These are phyloP conservation scores for Emergomyces pasteurianus DNA, from an alignment of 2,329 filamentous ascomycete genomes.

Conservation along the genomic window DNA sequence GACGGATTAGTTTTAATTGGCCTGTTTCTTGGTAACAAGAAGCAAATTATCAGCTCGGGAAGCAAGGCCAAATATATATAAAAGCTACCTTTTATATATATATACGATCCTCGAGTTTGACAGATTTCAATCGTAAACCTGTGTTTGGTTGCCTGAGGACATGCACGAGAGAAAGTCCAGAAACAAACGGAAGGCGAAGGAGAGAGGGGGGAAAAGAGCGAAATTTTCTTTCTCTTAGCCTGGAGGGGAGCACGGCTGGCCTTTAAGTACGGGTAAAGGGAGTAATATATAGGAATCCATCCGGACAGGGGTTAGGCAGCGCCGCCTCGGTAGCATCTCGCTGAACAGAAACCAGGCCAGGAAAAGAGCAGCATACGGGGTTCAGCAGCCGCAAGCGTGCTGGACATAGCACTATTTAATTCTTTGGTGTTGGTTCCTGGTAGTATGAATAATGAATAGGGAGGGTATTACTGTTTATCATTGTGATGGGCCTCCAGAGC, in stretches of 20 bases:
- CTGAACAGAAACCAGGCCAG: background rate
- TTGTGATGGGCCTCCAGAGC: background rate
- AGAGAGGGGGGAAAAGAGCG: background rate
- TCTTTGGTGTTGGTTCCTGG: background rate
- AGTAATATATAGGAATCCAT: background rate
- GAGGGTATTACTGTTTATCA: background rate
- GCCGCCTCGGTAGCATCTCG: background rate
- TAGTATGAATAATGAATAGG: too few relatives aligned
- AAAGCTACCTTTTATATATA: background rate
- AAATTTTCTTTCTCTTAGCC: background rate
- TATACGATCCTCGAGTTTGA: background rate
- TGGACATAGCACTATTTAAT: background rate
- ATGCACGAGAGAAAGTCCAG: background rate
- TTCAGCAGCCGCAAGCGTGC: background rate
- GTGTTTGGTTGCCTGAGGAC: background rate
- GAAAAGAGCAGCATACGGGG: background rate
- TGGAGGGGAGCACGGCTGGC: background rate
- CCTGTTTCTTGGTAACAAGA: background rate
- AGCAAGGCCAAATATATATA: background rate
- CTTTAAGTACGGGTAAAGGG: background rate
- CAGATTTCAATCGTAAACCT: background rate
- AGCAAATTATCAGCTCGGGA: background rate
- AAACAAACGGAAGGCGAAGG: conserved; percentile 1
- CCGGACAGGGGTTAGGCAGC: background rate
- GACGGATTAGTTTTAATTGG: background rate